Conservation (phyloP, 2,329 filamentous ascomycete species). For the Nannizziopsis barbatae region DNA sequence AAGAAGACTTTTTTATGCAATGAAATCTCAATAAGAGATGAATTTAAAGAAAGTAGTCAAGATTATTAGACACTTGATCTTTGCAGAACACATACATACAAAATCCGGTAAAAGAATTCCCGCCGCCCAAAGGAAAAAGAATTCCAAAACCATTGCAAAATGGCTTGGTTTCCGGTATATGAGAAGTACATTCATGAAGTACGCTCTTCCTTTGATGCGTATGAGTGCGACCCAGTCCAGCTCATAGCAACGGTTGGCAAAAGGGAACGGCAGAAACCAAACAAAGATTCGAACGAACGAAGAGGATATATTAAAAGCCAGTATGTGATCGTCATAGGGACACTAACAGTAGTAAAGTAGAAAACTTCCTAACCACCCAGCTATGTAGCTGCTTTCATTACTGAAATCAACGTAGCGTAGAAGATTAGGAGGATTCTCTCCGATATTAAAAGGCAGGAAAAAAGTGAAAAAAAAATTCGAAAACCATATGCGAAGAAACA, state of each 20-base stretch:
- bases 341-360: neutral
- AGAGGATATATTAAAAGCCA: constrained; percentile 7
- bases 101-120: neutral
- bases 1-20: too few species aligned
- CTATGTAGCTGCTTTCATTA: too few species aligned
- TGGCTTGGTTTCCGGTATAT: neutral
- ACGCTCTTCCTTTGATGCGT: neutral
- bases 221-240: neutral
- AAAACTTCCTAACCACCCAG: neutral
- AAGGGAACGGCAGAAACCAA: neutral
- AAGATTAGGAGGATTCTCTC: neutral
- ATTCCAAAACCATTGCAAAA: neutral
- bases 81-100: constrained; percentile 2
- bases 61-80: neutral
- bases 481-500: constrained; percentile 6
- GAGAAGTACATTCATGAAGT: neutral
- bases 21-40: neutral
- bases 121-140: neutral
- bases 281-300: constrained; percentile 4
- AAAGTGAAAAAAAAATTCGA: constrained; percentile 4
- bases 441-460: constrained; percentile 6
- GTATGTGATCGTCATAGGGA: neutral
- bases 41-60: neutral
- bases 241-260: neutral
- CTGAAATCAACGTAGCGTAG: too few species aligned